phyloP scores from a whole-genome alignment of 345 rosid species.

The Clausena lansium region DNA sequence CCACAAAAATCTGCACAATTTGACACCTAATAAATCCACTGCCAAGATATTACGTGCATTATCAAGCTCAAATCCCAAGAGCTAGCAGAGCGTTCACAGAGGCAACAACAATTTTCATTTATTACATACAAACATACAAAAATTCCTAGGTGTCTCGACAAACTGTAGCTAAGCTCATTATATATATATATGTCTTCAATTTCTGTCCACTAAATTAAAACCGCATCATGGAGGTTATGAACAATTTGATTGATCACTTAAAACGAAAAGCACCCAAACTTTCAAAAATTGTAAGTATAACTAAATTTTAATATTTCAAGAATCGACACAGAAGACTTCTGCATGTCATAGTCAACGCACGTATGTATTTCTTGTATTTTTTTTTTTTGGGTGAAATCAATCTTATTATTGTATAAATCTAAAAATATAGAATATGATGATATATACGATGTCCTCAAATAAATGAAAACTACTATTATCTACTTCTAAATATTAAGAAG shows the following conservation, averaged over 20 bases:
- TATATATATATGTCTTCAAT: rapidly evolving
- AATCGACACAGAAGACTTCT: rapidly evolving
- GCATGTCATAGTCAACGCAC: neutral
- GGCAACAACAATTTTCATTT: neutral
- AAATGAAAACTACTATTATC: neutral
- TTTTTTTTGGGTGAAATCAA: no score
- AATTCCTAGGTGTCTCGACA: neutral
- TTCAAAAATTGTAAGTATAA: no score
- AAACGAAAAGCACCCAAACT: no score
- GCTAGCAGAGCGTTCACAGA: neutral
- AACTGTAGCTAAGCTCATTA: neutral
- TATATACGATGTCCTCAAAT: neutral
- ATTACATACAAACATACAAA: neutral
- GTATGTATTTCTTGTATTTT: no score
- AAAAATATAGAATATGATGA: no score
- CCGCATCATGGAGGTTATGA: neutral
- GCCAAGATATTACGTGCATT: neutral
- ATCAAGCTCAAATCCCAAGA: neutral
- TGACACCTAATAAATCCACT: neutral
- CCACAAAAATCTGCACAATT: neutral
- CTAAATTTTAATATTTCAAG: no score
- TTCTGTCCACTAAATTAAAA: neutral
- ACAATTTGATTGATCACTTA: no score
- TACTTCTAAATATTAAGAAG: no score
- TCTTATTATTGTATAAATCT: neutral